phyloP scores from a whole-genome alignment of 345 rosid genomes.

The Rhizophora apiculata region DNA sequence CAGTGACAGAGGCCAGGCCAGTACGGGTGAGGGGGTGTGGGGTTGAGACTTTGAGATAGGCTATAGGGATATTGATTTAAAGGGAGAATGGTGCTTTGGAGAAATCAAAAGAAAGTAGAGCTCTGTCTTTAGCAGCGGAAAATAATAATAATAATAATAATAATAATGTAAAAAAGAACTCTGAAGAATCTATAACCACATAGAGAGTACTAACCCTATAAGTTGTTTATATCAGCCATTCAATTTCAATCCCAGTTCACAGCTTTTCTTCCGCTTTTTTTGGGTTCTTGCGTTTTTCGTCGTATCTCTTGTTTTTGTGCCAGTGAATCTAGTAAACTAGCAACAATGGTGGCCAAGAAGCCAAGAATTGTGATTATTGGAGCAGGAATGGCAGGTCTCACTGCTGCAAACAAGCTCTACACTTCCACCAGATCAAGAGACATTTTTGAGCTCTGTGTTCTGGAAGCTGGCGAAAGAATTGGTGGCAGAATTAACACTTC shows the following conservation, averaged over 20 bases:
- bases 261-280: slow-evolving; percentile 14
- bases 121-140: slow-evolving; percentile 46
- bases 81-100: slow-evolving; percentile 12
- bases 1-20: not conserved
- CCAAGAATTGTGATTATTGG: slow-evolving; percentile 88
- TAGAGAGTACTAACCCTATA: slow-evolving; percentile 28
- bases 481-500: slow-evolving; percentile 93
- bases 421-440: slow-evolving; percentile 37
- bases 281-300: not conserved
- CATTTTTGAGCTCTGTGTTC: slow-evolving; percentile 70
- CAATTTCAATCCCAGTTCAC: slow-evolving; percentile 24
- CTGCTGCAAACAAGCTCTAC: slow-evolving; percentile 89
- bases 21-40: not conserved
- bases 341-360: slow-evolving; percentile 66
- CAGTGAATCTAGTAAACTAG: slow-evolving; percentile 9
- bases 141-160: slow-evolving; percentile 13
- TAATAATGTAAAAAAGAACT: slow-evolving; percentile 5
- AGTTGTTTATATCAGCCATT: slow-evolving; percentile 29
- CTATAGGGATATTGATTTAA: slow-evolving; percentile 3
- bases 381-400: slow-evolving; percentile 97
- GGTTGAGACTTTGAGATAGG: slow-evolving; percentile 7
- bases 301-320: slow-evolving; percentile 3
- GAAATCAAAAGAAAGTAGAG: slow-evolving; percentile 45
- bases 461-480: slow-evolving; percentile 84
- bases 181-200: slow-evolving; percentile 3